Base-by-base conservation (phyloP, 768 basidiomycete species). In the Trametes cinnabarina region DNA sequence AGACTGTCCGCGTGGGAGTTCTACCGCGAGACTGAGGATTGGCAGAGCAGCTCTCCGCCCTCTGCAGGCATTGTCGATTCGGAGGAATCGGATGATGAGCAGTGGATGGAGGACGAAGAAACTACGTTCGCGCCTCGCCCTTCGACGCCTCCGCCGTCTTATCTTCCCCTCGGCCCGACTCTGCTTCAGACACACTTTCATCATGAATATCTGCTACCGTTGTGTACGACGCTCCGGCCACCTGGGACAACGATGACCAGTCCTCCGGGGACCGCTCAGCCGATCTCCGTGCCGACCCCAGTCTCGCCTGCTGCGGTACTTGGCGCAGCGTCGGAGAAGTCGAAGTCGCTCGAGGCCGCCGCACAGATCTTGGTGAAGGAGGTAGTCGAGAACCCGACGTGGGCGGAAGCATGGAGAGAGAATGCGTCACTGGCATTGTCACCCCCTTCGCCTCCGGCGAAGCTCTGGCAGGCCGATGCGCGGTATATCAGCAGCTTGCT, bases 291-390 rank as follows among this genome's bases (percentile, higher is more conserved):
- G 0, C 90, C 90, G 1, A 94, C 92, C 0, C 92, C 92, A 1
- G 89, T 93, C 3, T 93, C 91, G 0, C 92, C 92, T 19, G 90
- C 88, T 4, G 87, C 88, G 1, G 76, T 77, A 0, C 72, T 89
- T 30, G 86, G 86, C 4, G 79, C 82, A 1, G 75, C 83, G 1
- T 81, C 82, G 3, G 89, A 89, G 67, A 84, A 83, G 60, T 80
- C 82, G 3, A 85, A 83, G 66, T 82, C 82, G 1, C 73, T 92
- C 22, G 90, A 91, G 67, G 81, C 83, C 0, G 82, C 84, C 1
- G 90, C 84, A 3, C 77, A 77, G 47, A 80, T 82, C 40, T 69
- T 92, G 25, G 84, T 85, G 4, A 74, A 72, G 30, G 91, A 94
- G 68, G 80, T 83, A 3, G 86, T 92, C 12, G 88, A 92, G 70